Evolutionary conservation across 495 filamentous ascomycete species (phyloP), one percentile per base, ranked within the genome.

Genomic region (Penicillium lividum): DNA sequence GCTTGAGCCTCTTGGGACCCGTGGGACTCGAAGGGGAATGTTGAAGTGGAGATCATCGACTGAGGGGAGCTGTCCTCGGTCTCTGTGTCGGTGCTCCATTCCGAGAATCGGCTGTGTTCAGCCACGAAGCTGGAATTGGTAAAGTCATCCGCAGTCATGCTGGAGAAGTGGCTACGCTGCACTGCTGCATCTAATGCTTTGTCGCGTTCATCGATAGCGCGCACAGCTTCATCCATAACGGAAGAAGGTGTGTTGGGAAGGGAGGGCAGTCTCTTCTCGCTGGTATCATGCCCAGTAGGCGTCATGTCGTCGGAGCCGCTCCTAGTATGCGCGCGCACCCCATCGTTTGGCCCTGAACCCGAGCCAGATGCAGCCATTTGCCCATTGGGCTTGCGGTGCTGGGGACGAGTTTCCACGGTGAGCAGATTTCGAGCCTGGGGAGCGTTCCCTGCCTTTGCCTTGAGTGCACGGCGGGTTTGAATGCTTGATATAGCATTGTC

Each of bases 241-340:
- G 76, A 79, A 0, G 76, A 79, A 13, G 77, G 77, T 1, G 74
- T 72, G 51, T 79, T 80, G 22, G 77, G 77, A 7, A 80, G 64
- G 6, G 76, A 75, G 4, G 77, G 77, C 13, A 80, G 72, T 47
- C 77, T 57, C 52, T 80, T 80, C 15, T 78, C 70, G 28, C 61
- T 64, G n/a, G 63, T 53, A 52, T 64, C 59, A 7, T 59, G 57
- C 1, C 68, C 62, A 3, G 64, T 76, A 31, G 74, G 76, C 4
- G 76, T 54, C 18, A 63, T 54, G 30, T 70, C 66, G 18, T 68
- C 40, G 5, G 60, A 60, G 36, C 42, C 30, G n/a, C 33, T 52
- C 33, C 30, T 36, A n/a, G 36, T 13, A 57, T 57, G 25, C 3
- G 49, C 49, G 4, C 36, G 58, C 44, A 61, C 63, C 51, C 65